phyloP scores from a whole-genome alignment of 768 basidiomycete species.

The Rhizopogon rudus region DNA sequence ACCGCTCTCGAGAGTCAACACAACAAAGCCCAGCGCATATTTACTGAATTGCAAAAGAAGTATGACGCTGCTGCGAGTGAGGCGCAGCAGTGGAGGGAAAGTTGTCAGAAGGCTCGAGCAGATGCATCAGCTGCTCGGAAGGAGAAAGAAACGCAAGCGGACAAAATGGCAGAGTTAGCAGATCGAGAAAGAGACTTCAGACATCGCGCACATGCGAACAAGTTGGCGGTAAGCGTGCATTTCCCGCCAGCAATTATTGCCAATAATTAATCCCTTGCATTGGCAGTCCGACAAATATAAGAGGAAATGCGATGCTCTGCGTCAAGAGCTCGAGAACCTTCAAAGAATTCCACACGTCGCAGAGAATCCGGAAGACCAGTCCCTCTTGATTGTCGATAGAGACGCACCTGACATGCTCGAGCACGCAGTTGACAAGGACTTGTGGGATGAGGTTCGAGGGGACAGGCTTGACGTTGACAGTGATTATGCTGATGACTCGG shows the following conservation, averaged over 20 bases:
- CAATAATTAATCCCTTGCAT: not conserved
- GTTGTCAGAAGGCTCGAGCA: not conserved
- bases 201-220: slow-evolving; percentile 14
- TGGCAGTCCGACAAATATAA: slow-evolving; percentile 17
- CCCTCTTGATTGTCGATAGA: slow-evolving; percentile 23
- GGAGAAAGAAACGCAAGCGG: not conserved
- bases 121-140: not conserved
- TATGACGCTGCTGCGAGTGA: not conserved
- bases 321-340: slow-evolving; percentile 6
- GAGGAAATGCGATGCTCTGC: slow-evolving; percentile 22
- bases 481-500: slow-evolving; percentile 7
- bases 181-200: slow-evolving; percentile 21
- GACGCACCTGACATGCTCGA: slow-evolving; percentile 19
- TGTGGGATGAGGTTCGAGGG: slow-evolving; percentile 25
- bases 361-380: slow-evolving; percentile 20
- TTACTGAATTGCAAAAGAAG: not conserved
- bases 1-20: not conserved
- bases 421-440: slow-evolving; percentile 11
- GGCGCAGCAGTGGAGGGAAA: not conserved
- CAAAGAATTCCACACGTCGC: not conserved
- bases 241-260: not conserved
- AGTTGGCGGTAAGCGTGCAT: slow-evolving; percentile 15
- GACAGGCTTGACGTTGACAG: slow-evolving; percentile 16
- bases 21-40: not conserved
- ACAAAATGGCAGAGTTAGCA: not conserved